phyloP scores from a whole-genome alignment of 345 rosid species.

The Citrus inodora region DNA sequence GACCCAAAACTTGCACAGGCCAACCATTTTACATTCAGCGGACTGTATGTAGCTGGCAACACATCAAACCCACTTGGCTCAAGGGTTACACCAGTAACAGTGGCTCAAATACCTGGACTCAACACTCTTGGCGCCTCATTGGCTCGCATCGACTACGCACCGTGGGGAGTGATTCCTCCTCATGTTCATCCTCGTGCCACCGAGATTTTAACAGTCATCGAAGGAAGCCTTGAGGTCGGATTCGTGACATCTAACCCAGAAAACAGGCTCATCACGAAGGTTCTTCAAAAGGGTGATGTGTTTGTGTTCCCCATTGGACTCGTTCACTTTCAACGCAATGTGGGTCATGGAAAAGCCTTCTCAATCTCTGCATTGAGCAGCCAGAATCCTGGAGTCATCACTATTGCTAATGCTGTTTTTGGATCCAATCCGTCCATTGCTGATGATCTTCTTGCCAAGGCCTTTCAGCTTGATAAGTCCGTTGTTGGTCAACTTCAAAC shows the following conservation, averaged over 20 bases:
- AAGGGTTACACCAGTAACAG: not conserved
- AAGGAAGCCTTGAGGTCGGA: slow-evolving; percentile 25
- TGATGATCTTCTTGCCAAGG: slow-evolving; percentile 22
- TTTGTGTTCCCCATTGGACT: slow-evolving; percentile 28
- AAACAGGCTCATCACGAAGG: slow-evolving; percentile 24
- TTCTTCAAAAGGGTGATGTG: slow-evolving; percentile 19
- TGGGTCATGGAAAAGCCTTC: slow-evolving; percentile 10
- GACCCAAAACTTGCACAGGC: not conserved
- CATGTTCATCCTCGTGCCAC: slow-evolving; percentile 21
- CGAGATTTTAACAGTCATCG: slow-evolving; percentile 18
- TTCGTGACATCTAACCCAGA: slow-evolving; percentile 29
- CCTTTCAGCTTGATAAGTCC: slow-evolving; percentile 24
- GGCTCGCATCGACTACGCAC: slow-evolving; percentile 20
- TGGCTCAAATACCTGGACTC: slow-evolving; percentile 18
- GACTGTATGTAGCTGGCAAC: slow-evolving; percentile 10
- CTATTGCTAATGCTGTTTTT: slow-evolving; percentile 20
- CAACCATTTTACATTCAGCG: not conserved
- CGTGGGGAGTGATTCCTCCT: slow-evolving; percentile 11
- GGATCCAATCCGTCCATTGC: slow-evolving; percentile 21
- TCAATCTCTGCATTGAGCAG: slow-evolving; percentile 17
- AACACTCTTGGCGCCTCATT: slow-evolving; percentile 26
- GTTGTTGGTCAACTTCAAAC: not conserved
- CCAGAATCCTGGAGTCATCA: slow-evolving; percentile 24
- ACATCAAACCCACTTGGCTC: slow-evolving; percentile 10
- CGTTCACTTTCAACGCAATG: slow-evolving; percentile 22